A percentile compares a stretch with the other conserved stretches of the same genome.
These are phyloP conservation scores for Ophiostoma ulmi DNA, from an alignment of 2,329 filamentous ascomycete genomes.

Conservation along the genomic window DNA sequence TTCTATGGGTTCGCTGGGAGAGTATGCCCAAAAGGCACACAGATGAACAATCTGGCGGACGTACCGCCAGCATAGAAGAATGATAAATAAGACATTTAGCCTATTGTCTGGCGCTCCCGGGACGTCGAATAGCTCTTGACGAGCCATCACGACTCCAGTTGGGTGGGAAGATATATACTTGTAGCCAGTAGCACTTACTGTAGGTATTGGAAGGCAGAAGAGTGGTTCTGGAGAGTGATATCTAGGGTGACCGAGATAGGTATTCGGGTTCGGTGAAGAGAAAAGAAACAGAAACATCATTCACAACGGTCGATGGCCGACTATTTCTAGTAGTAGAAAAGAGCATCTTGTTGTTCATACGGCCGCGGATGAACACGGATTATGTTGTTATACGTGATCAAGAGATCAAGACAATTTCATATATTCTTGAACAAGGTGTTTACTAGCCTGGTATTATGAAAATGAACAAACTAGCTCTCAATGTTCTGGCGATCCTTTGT, in stretches of 20 bases:
- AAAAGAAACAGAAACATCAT: background rate
- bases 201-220: background rate
- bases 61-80: conserved; percentile 40
- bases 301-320: background rate
- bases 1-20: conserved; percentile 31
- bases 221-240: background rate
- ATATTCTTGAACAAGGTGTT: background rate
- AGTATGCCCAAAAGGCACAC: conserved; percentile 40
- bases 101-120: background rate
- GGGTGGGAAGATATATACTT: background rate
- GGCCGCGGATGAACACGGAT: background rate
- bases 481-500: background rate
- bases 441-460: background rate
- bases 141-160: background rate
- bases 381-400: background rate
- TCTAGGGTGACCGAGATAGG: background rate
- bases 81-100: conserved; percentile 37
- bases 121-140: background rate
- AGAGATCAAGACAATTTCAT: background rate
- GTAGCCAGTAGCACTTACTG: background rate
- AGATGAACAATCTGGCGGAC: conserved; percentile 42
- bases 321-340: background rate
- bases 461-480: background rate
- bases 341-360: background rate
- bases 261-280: background rate